These are phyloP conservation scores for Yamadazyma trypodendri DNA, from an alignment of 1,139 yeast genomes.

Conservation along the genomic window DNA sequence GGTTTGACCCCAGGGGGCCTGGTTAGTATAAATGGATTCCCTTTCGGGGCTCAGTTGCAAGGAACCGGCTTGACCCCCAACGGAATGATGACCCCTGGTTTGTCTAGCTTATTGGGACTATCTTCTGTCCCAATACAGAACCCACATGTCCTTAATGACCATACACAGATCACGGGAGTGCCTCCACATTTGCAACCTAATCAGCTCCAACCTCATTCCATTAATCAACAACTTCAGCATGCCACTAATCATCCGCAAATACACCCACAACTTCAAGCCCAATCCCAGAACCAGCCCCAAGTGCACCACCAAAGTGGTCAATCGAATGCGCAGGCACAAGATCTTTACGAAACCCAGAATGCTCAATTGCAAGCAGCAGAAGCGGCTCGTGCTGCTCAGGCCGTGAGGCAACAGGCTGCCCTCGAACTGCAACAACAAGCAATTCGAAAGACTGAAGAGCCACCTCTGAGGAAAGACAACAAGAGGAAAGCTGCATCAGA, in stretches of 20 bases:
- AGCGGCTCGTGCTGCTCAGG: constrained; percentile 9
- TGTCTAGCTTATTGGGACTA: constrained; percentile 40
- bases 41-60: constrained; percentile 27
- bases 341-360: constrained; percentile 1
- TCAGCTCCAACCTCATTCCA: neutral
- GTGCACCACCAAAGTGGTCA: constrained; percentile 29
- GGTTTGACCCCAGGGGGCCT: constrained; percentile 56
- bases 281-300: constrained; percentile 6
- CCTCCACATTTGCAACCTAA: constrained; percentile 1
- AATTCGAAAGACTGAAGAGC: constrained; percentile 3
- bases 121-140: neutral
- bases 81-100: constrained; percentile 47
- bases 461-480: constrained; percentile 3
- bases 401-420: constrained; percentile 2
- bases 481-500: constrained; percentile 2
- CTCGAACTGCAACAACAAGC: neutral
- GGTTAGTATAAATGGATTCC: constrained; percentile 25
- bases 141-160: neutral
- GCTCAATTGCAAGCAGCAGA: constrained; percentile 10
- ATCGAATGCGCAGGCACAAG: no score
- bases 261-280: constrained; percentile 13
- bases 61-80: constrained; percentile 42
- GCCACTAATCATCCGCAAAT: constrained; percentile 21
- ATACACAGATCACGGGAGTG: neutral
- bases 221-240: constrained; percentile 18